Percentiles rank a stretch among this genome's conserved stretches.
phyloP scores from a whole-genome alignment of 164 flowering plant genomes.

The Chimonanthus salicifolius region DNA sequence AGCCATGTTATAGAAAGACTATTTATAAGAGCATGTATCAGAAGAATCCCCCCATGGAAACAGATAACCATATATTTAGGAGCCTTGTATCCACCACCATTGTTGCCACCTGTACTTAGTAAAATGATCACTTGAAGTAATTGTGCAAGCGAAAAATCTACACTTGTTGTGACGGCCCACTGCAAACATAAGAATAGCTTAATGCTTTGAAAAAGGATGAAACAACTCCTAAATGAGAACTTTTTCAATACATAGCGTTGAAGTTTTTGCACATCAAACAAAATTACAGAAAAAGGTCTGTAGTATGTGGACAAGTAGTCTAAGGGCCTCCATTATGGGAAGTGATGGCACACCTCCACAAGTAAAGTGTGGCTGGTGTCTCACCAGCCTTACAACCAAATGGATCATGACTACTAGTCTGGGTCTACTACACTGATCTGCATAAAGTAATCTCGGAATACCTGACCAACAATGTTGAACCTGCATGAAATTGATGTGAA shows the following conservation, averaged over 20 bases:
- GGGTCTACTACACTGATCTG: background rate
- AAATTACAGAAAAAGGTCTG: background rate
- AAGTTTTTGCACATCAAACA: conserved; percentile 7
- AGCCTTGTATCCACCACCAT: conserved; percentile 82
- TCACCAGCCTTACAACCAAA: background rate
- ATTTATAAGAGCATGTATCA: conserved; percentile 70
- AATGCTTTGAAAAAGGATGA: conserved; percentile 6
- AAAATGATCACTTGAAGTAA: conserved; percentile 89
- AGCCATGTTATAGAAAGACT: conserved; percentile 76
- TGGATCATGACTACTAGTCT: background rate
- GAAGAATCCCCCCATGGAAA: conserved; percentile 68
- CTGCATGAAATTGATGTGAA: conserved; percentile 36
- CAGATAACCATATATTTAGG: conserved; percentile 73
- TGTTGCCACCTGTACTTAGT: conserved; percentile 84
- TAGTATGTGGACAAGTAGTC: background rate
- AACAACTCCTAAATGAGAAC: conserved; percentile 1
- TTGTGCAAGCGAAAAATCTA: conserved; percentile 88
- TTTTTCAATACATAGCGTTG: background rate
- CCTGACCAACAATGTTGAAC: conserved; percentile 99
- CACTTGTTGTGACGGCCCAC: conserved; percentile 99
- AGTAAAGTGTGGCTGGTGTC: too few relatives aligned
- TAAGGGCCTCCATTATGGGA: background rate
- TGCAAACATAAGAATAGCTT: conserved; percentile 35
- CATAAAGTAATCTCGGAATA: conserved; percentile 17
- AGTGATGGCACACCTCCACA: background rate